These are phyloP conservation scores for Epipyxis sp. DNA, from an alignment of 108 stramenopile genomes.

Conservation along the genomic window DNA sequence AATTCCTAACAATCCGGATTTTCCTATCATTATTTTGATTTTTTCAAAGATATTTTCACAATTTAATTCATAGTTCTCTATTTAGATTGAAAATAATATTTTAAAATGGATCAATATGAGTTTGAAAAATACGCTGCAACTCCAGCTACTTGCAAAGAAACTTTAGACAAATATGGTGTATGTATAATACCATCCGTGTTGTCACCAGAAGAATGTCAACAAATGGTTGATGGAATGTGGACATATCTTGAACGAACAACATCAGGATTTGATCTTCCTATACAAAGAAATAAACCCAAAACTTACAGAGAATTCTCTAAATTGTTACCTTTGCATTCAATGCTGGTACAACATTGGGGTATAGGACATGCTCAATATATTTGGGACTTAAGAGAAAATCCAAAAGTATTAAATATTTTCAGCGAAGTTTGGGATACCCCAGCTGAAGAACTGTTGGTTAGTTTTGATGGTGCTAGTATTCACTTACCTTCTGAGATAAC, in stretches of 20 bases:
- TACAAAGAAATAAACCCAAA: background rate
- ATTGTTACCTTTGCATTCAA: background rate
- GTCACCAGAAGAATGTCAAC: background rate
- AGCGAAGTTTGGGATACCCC: background rate
- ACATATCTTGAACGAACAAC: background rate
- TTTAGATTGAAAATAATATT: background rate
- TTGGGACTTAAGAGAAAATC: slow-evolving; percentile 1
- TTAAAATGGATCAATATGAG: background rate
- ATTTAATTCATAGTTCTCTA: background rate
- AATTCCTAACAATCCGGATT: no score
- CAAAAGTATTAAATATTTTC: background rate
- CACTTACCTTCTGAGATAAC: background rate
- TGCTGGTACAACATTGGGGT: background rate
- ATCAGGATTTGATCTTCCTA: background rate
- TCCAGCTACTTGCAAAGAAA: background rate
- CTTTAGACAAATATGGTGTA: background rate
- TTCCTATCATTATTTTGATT: background rate
- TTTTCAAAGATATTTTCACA: background rate
- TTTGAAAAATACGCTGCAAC: slow-evolving; percentile 3
- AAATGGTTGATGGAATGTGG: background rate
- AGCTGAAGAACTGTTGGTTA: background rate
- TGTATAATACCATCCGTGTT: background rate
- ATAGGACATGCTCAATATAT: background rate
- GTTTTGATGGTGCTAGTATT: background rate
- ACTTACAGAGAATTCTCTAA: background rate